Evolutionary conservation across 164 flowering plant species (phyloP).

Genomic region (Tetracentron sinense): DNA sequence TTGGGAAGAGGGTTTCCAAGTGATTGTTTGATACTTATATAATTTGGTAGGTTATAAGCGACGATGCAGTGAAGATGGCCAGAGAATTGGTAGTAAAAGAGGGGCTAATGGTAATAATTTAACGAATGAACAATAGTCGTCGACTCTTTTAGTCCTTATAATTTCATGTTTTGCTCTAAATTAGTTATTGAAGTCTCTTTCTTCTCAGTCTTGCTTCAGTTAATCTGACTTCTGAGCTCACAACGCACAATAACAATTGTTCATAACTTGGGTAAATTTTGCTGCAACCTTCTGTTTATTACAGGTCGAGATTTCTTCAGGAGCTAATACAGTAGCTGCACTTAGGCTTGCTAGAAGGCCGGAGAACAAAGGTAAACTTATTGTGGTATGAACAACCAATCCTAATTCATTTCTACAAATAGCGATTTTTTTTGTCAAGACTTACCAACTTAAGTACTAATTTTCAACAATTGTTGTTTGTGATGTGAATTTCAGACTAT

Average conservation of each 20-base stretch:
- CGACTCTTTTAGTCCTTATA: too few species aligned
- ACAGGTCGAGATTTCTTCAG: slow-evolving; percentile 95
- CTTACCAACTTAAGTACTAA: not conserved
- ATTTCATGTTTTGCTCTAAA: too few species aligned
- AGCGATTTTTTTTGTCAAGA: too few species aligned
- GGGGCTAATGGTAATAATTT: slow-evolving; percentile 71
- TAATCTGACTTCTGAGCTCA: not conserved
- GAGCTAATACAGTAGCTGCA: too few species aligned
- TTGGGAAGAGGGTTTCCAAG: too few species aligned
- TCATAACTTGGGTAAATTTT: not conserved
- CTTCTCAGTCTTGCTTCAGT: not conserved
- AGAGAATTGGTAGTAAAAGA: too few species aligned
- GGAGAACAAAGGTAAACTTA: too few species aligned
- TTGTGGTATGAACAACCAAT: slow-evolving; percentile 59
- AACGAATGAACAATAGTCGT: too few species aligned
- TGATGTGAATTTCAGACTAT: slow-evolving; percentile 49
- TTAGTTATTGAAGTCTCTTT: not conserved
- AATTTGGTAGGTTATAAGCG: slow-evolving; percentile 66
- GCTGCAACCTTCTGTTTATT: not conserved
- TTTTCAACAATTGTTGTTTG: not conserved
- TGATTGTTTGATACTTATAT: not conserved
- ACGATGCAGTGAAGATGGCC: too few species aligned
- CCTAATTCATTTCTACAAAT: not conserved
- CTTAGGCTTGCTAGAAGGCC: too few species aligned
- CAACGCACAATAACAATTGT: not conserved